Percentiles rank a stretch among this genome's conserved stretches.
Evolutionary conservation across 768 basidiomycete species (phyloP).

Genomic region (Aureoboletus auriporus): DNA sequence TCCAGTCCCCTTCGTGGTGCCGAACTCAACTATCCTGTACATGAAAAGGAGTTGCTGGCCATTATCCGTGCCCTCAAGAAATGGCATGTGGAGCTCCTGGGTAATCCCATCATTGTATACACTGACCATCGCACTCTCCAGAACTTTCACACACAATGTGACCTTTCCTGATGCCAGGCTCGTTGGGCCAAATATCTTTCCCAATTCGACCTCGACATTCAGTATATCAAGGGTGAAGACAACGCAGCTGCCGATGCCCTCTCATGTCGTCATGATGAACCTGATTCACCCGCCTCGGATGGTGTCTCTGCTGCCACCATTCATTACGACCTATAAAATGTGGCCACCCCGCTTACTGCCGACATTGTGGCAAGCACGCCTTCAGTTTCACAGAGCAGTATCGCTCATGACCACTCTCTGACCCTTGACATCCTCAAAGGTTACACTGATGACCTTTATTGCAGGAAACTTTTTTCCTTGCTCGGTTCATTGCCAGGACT

Average conservation of each 20-base stretch:
- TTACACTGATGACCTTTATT: slow-evolving; percentile 10
- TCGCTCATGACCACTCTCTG: not conserved
- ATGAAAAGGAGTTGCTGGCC: too few relatives aligned
- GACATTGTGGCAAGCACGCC: not conserved
- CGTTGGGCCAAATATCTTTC: slow-evolving; percentile 38
- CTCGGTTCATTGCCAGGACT: not conserved
- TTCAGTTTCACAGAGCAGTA: too few relatives aligned
- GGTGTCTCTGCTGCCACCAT: too few relatives aligned
- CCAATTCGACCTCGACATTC: slow-evolving; percentile 34
- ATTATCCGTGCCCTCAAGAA: too few relatives aligned
- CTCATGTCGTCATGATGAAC: slow-evolving; percentile 16
- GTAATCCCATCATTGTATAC: slow-evolving; percentile 6
- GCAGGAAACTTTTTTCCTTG: not conserved
- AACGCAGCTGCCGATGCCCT: slow-evolving; percentile 41
- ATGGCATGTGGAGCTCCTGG: not conserved
- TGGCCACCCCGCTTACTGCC: too few relatives aligned
- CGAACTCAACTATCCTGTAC: too few relatives aligned
- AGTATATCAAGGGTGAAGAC: slow-evolving; percentile 35
- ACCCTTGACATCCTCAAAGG: not conserved
- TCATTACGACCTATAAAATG: not conserved
- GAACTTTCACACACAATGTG: slow-evolving; percentile 27
- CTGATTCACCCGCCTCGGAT: too few relatives aligned
- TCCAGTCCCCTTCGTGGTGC: too few relatives aligned
- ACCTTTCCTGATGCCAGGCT: slow-evolving; percentile 33
- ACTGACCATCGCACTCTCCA: slow-evolving; percentile 28